A percentile compares a stretch with the other conserved stretches of the same genome.
These are phyloP conservation scores for Chlamydomonas incerta DNA, from an alignment of 139 green algal species.

Conservation along the genomic window DNA sequence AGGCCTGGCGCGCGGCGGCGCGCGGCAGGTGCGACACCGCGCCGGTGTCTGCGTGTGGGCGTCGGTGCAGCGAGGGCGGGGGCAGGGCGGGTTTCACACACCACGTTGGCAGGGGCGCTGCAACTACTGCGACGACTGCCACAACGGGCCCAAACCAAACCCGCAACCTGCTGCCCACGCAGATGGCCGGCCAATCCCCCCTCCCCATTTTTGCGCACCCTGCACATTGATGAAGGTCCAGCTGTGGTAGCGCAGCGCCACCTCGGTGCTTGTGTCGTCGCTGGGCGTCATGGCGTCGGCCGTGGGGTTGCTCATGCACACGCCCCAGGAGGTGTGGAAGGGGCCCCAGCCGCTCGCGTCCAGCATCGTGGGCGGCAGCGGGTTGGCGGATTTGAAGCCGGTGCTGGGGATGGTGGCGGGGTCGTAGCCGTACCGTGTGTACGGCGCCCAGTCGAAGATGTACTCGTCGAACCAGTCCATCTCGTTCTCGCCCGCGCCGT, in stretches of 20 bases:
- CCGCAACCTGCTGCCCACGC: too few species aligned
- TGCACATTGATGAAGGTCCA: neutral
- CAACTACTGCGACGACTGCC: too few species aligned
- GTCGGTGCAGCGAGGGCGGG: neutral
- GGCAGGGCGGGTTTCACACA: neutral
- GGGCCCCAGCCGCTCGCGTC: slow-evolving; percentile 25
- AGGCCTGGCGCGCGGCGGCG: neutral
- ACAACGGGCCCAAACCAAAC: too few species aligned
- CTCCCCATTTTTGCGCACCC: neutral
- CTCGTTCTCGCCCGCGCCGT: neutral
- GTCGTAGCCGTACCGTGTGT: slow-evolving; percentile 36
- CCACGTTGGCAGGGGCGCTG: too few species aligned
- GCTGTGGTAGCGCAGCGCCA: neutral
- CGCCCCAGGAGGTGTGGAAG: slow-evolving; percentile 3
- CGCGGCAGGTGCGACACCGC: neutral
- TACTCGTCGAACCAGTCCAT: slow-evolving; percentile 27
- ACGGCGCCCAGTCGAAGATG: slow-evolving; percentile 22
- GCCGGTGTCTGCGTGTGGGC: neutral
- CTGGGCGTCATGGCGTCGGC: neutral
- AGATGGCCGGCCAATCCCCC: too few species aligned
- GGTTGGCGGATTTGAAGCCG: neutral
- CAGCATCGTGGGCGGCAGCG: slow-evolving; percentile 16
- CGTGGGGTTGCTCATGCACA: slow-evolving; percentile 18
- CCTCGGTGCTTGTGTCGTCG: neutral
- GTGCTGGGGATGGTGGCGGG: neutral